Conservation (phyloP, 768 basidiomycete genomes). For the Asterophora lycoperdoides region DNA sequence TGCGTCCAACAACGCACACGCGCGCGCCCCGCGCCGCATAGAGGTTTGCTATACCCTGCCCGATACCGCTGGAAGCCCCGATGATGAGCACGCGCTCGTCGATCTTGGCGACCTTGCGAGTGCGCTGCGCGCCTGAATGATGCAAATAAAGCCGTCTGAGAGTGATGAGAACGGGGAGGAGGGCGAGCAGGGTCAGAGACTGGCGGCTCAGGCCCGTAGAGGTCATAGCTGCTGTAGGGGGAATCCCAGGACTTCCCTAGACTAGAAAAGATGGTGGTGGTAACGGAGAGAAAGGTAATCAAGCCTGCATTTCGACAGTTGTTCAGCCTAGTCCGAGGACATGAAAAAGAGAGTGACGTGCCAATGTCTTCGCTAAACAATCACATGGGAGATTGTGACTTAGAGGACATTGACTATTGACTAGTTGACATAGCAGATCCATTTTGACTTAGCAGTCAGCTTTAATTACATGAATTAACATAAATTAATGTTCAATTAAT, state of each 20-base stretch:
- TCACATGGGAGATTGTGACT: too few relatives aligned
- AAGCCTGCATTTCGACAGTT: too few relatives aligned
- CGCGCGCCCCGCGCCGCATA: conserved; percentile 75
- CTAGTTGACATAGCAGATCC: too few relatives aligned
- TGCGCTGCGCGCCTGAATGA: conserved; percentile 4
- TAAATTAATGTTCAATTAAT: too few relatives aligned
- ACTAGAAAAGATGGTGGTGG: not conserved
- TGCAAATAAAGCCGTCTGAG: conserved; percentile 17
- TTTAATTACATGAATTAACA: too few relatives aligned
- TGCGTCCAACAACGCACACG: conserved; percentile 71
- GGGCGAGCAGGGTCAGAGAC: conserved; percentile 20
- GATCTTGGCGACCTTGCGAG: conserved; percentile 8
- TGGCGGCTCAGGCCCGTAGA: conserved; percentile 14
- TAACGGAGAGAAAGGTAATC: not conserved
- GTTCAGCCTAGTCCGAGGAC: too few relatives aligned
- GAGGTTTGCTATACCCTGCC: conserved; percentile 59
- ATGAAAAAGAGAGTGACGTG: too few relatives aligned
- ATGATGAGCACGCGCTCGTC: conserved; percentile 75
- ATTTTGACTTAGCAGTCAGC: too few relatives aligned
- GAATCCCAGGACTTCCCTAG: too few relatives aligned
- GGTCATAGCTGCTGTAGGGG: not conserved
- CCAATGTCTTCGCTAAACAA: too few relatives aligned
- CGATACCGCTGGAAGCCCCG: conserved; percentile 84
- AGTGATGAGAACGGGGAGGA: conserved; percentile 22
- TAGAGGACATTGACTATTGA: too few relatives aligned